Conservation (phyloP, 352 stramenopile species). For the Phytopythium cucurbitacearum region DNA sequence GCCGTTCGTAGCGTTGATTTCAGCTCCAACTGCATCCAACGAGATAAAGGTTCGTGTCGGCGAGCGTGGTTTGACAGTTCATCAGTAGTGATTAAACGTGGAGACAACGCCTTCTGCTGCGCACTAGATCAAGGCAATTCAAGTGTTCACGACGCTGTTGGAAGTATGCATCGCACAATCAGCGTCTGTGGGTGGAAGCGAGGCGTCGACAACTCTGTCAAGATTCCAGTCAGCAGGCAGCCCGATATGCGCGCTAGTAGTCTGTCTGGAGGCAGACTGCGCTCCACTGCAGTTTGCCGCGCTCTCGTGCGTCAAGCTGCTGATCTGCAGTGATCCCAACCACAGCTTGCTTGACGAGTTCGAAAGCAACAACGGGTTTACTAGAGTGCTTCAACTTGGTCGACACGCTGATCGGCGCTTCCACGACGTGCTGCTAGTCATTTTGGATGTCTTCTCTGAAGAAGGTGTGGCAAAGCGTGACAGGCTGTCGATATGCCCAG, state of each 20-base stretch:
- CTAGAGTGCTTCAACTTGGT: slow-evolving; percentile 20
- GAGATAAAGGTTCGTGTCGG: slow-evolving; percentile 14
- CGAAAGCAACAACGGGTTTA: slow-evolving; percentile 17
- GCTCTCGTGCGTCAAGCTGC: slow-evolving; percentile 29
- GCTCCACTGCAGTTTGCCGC: slow-evolving; percentile 25
- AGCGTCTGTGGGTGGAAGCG: neutral
- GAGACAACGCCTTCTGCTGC: slow-evolving; percentile 8
- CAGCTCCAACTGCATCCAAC: slow-evolving; percentile 1
- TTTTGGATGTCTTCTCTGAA: slow-evolving; percentile 41
- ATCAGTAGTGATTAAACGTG: too few species aligned
- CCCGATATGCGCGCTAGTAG: slow-evolving; percentile 26
- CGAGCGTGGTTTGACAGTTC: too few species aligned
- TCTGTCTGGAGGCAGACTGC: slow-evolving; percentile 25
- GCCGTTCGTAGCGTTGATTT: slow-evolving; percentile 30
- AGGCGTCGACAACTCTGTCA: slow-evolving; percentile 4
- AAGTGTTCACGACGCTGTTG: slow-evolving; percentile 19
- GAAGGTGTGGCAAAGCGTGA: neutral
- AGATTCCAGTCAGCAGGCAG: slow-evolving; percentile 28
- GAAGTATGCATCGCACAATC: slow-evolving; percentile 6
- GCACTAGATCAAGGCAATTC: slow-evolving; percentile 15
- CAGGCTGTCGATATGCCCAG: neutral
- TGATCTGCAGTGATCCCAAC: slow-evolving; percentile 23
- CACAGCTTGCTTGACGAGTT: slow-evolving; percentile 26
- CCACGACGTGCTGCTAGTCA: slow-evolving; percentile 33
- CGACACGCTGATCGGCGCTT: slow-evolving; percentile 31